Evolutionary conservation across 2,329 filamentous ascomycete genomes (phyloP).

Genomic region (Aspergillus glaucus): DNA sequence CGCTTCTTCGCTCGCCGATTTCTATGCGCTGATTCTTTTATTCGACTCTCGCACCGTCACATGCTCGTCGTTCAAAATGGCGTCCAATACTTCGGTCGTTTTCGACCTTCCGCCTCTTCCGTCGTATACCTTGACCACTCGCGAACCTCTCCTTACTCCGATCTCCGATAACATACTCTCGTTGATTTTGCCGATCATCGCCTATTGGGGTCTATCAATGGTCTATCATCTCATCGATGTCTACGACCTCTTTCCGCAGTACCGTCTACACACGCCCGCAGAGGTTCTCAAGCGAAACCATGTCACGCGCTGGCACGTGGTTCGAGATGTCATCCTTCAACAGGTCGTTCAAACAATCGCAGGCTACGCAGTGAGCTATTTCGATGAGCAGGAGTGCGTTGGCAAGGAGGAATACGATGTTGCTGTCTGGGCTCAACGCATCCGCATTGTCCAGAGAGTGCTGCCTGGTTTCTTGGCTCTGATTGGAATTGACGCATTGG

Average conservation of each 20-base stretch:
- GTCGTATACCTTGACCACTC: conserved; percentile 64
- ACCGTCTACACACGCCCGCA: conserved; percentile 89
- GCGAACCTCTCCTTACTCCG: conserved; percentile 66
- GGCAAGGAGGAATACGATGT: conserved; percentile 82
- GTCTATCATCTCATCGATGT: conserved; percentile 84
- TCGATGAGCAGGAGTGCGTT: conserved; percentile 65
- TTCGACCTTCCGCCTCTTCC: conserved; percentile 75
- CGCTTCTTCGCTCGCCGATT: background rate
- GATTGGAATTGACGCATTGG: conserved; percentile 68
- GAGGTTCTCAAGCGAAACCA: conserved; percentile 85
- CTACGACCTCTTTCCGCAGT: conserved; percentile 79
- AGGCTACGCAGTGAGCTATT: conserved; percentile 59
- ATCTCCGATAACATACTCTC: conserved; percentile 76
- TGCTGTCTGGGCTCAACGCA: conserved; percentile 78
- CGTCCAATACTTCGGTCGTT: conserved; percentile 28
- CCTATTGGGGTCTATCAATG: conserved; percentile 82
- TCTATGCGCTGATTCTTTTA: background rate
- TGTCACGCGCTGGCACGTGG: conserved; percentile 75
- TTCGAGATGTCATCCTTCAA: conserved; percentile 85
- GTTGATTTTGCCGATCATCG: conserved; percentile 67
- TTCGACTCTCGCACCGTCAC: background rate
- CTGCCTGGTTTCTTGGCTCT: conserved; percentile 65
- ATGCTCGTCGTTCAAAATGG: conserved; percentile 20
- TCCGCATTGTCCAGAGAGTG: conserved; percentile 72
- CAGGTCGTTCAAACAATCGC: conserved; percentile 80